These are phyloP conservation scores for Protomyces lactucae-debilis DNA, from an alignment of 1,139 yeast genomes.

Conservation along the genomic window DNA sequence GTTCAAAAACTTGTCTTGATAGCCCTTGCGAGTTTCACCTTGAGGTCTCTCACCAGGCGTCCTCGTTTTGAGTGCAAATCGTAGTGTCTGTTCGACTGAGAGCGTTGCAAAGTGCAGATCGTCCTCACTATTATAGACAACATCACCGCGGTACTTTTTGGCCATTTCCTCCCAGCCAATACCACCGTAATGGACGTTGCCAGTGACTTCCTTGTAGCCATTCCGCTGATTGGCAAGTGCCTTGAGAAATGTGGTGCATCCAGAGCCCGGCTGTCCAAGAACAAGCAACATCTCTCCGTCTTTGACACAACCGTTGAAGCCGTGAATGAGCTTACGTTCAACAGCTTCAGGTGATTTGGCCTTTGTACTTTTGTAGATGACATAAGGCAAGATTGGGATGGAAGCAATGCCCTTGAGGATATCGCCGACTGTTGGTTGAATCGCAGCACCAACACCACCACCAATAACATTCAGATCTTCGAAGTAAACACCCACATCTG, in stretches of 20 bases:
- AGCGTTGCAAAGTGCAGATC: conserved; percentile 69
- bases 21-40: conserved; percentile 64
- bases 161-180: conserved; percentile 19
- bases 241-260: conserved; percentile 49
- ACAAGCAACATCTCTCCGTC: conserved; percentile 55
- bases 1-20: conserved; percentile 52
- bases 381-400: conserved; percentile 10
- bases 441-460: conserved; percentile 51
- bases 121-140: conserved; percentile 35
- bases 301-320: conserved; percentile 45
- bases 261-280: conserved; percentile 64
- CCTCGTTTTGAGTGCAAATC: conserved; percentile 56
- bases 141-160: conserved; percentile 26
- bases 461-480: conserved; percentile 48
- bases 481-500: conserved; percentile 47
- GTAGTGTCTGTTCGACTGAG: conserved; percentile 64
- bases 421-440: conserved; percentile 49
- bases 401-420: conserved; percentile 34
- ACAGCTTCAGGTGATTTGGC: neutral
- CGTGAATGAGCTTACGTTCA: conserved; percentile 39
- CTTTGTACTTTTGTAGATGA: neutral
- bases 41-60: conserved; percentile 55
- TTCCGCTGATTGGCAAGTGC: conserved; percentile 55
- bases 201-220: conserved; percentile 46
- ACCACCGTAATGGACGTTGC: conserved; percentile 28